Base-by-base conservation (phyloP, 345 rosid genomes). In the Firmiana major region DNA sequence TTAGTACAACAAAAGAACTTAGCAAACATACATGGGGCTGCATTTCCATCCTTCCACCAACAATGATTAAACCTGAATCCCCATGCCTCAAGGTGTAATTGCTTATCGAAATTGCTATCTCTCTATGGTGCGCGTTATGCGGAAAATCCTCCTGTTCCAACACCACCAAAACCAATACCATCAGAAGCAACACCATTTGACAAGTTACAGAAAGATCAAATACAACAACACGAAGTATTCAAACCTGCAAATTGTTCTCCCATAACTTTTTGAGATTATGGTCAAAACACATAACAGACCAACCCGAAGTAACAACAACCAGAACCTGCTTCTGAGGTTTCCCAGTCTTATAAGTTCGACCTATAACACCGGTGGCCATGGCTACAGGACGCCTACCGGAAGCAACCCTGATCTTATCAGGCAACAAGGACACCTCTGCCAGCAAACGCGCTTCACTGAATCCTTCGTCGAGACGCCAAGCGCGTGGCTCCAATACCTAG, bases 201-300 rank as follows among this genome's bases (percentile, higher is more conserved):
- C 22, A 70, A 48, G 42, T 16, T 26, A 48, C 42, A 28, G 15
- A 49, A 43, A 58, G 46, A 71, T 63, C 62, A 62, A 73, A 67
- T 34, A 73, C 42, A 62, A 49, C 49, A 15, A 43, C 13, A 15
- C 21, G n/a, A 31, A 38, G 22, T 17, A 54, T 17, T 16, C 62
- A 4, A 42, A 94, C 99, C 99, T 97, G 99, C 77, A 94, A 84
- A 87, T 88, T 92, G 53, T 81, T 84, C 80, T 97, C 99, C 99
- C 98, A 97, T 3, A 97, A 88, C 88, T 94, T 97, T 1, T 91
- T 89, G 17, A 94, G 88, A 86, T 94, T 97, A 75, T 97, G 99
- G 91, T 97, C 98, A 69, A 88, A 97, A 86, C 99, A 97, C 89
- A n/a, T 90, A 15, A 97, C 99, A 8, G 86, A 86, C 98, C 98